Percentiles rank a stretch among this genome's conserved stretches.
Evolutionary conservation across 495 filamentous ascomycete genomes (phyloP).

Genomic region (Penicillium subrubescens): DNA sequence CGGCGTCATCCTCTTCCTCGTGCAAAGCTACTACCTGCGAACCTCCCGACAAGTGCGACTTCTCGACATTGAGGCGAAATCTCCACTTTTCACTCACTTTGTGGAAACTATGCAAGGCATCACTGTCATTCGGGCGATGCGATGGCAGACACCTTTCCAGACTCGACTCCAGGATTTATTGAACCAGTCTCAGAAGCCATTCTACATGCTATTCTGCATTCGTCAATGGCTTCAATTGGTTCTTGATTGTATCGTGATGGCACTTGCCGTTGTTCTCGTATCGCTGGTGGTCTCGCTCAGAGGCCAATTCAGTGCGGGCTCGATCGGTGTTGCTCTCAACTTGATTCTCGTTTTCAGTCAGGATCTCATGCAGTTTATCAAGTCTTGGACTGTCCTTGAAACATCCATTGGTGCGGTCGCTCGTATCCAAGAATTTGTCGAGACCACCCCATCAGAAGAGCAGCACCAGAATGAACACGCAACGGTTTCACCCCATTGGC

Average conservation of each 20-base stretch:
- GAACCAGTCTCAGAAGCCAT: slow-evolving; percentile 40
- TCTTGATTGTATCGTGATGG: slow-evolving; percentile 42
- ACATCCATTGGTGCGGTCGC: slow-evolving; percentile 30
- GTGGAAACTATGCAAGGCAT: slow-evolving; percentile 47
- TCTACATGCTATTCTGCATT: slow-evolving; percentile 47
- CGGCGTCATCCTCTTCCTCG: background rate
- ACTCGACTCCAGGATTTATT: slow-evolving; percentile 26
- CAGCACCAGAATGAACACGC: background rate
- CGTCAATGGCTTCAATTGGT: slow-evolving; percentile 46
- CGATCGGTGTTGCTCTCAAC: slow-evolving; percentile 26
- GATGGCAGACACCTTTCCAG: slow-evolving; percentile 33
- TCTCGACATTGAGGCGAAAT: slow-evolving; percentile 53
- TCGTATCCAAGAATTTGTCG: slow-evolving; percentile 23
- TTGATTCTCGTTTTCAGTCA: slow-evolving; percentile 23
- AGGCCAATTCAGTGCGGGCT: slow-evolving; percentile 14
- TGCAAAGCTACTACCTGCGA: slow-evolving; percentile 24
- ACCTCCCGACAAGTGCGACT: slow-evolving; percentile 59
- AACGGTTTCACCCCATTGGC: slow-evolving; percentile 4
- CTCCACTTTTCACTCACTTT: slow-evolving; percentile 63
- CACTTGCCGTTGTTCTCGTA: slow-evolving; percentile 34
- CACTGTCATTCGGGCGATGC: slow-evolving; percentile 50
- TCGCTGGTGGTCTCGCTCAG: slow-evolving; percentile 19
- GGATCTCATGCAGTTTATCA: slow-evolving; percentile 11
- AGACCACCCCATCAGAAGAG: slow-evolving; percentile 18
- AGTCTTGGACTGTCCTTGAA: slow-evolving; percentile 25